Evolutionary conservation across 2,329 filamentous ascomycete species (phyloP).

Genomic region (Samsoniella hepiali): DNA sequence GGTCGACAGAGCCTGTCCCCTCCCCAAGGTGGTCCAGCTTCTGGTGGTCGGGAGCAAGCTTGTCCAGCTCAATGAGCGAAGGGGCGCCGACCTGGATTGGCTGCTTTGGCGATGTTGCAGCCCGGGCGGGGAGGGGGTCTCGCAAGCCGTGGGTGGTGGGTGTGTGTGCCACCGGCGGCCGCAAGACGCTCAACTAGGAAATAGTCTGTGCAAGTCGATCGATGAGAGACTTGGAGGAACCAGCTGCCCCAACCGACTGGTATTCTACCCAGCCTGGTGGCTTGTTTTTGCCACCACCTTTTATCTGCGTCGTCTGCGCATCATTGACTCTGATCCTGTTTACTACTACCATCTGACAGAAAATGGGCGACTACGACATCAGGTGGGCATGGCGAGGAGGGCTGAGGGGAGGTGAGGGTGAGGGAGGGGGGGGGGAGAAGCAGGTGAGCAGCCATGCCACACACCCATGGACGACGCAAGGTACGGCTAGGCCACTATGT

Average conservation of each 20-base stretch:
- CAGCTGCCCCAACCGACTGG: background rate
- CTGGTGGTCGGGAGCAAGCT: background rate
- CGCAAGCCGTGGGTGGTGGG: conserved; percentile 10
- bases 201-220: background rate
- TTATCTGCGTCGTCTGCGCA: background rate
- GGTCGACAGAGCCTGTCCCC: background rate
- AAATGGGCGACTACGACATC: background rate
- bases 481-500: background rate
- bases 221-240: background rate
- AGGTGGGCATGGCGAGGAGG: background rate
- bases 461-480: background rate
- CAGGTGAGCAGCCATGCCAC: background rate
- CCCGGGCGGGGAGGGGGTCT: background rate
- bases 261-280: conserved; percentile 14
- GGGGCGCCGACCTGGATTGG: background rate
- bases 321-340: background rate
- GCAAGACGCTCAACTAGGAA: background rate
- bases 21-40: background rate
- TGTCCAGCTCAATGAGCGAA: background rate
- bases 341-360: background rate
- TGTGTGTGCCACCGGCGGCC: background rate
- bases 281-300: background rate
- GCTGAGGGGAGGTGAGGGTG: background rate
- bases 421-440: background rate
- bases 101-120: background rate